Evolutionary conservation across 345 rosid genomes (phyloP).

Genomic region (Gynandropsis gynandra): DNA sequence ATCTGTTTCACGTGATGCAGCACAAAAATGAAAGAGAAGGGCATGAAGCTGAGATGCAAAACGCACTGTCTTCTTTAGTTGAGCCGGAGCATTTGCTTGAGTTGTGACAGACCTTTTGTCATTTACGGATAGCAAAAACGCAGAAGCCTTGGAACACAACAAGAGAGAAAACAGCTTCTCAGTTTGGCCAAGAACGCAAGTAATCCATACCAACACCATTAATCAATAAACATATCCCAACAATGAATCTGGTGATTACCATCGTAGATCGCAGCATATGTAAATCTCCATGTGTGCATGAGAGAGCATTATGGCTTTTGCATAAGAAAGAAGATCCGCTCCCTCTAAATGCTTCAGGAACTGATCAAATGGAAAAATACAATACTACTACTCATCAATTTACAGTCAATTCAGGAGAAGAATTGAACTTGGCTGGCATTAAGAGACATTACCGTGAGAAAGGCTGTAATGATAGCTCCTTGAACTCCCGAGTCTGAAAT

Average conservation of each 20-base stretch:
- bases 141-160: slow-evolving; percentile 38
- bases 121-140: slow-evolving; percentile 32
- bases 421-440: neutral
- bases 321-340: slow-evolving; percentile 32
- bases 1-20: neutral
- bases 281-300: slow-evolving; percentile 34
- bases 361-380: slow-evolving; percentile 32
- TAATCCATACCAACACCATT: neutral
- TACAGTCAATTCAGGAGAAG: neutral
- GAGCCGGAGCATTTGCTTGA: slow-evolving; percentile 58
- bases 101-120: slow-evolving; percentile 43
- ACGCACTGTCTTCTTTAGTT: slow-evolving; percentile 59
- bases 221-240: slow-evolving; percentile 10
- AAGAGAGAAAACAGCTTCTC: slow-evolving; percentile 8
- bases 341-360: slow-evolving; percentile 28
- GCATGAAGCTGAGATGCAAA: slow-evolving; percentile 9
- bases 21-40: neutral
- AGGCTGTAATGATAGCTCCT: slow-evolving; percentile 36
- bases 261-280: slow-evolving; percentile 39
- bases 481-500: slow-evolving; percentile 46
- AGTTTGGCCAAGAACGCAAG: neutral
- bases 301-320: slow-evolving; percentile 29
- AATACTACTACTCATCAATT: neutral
- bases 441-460: slow-evolving; percentile 37
- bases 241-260: slow-evolving; percentile 39